Percentiles rank a stretch among this genome's conserved stretches.
Evolutionary conservation across 192 early-diverging fungal genomes (phyloP).

Genomic region (Coemansia sp.): DNA sequence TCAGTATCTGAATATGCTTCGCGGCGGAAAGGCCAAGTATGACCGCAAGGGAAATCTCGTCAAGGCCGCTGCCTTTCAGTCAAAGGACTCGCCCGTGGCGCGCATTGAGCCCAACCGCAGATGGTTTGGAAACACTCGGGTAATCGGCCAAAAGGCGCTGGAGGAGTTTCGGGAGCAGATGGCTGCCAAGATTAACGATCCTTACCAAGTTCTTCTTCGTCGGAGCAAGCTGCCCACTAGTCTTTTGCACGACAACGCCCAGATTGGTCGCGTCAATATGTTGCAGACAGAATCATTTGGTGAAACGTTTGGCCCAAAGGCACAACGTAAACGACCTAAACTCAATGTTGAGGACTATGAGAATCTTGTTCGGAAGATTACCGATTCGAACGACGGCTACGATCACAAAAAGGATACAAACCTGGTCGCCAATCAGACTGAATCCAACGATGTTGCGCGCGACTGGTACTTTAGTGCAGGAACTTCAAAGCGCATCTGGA

Average conservation of each 20-base stretch:
- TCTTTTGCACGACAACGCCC: slow-evolving; percentile 77
- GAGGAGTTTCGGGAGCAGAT: slow-evolving; percentile 91
- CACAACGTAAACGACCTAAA: slow-evolving; percentile 94
- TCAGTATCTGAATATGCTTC: slow-evolving; percentile 90
- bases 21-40: slow-evolving; percentile 79
- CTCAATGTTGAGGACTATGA: slow-evolving; percentile 70
- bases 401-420: slow-evolving; percentile 70
- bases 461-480: slow-evolving; percentile 92
- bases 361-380: slow-evolving; percentile 73
- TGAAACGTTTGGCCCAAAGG: slow-evolving; percentile 92
- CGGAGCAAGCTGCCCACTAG: slow-evolving; percentile 97
- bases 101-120: slow-evolving; percentile 92
- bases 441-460: slow-evolving; percentile 71
- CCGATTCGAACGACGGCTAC: slow-evolving; percentile 65
- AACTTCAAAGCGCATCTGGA: slow-evolving; percentile 97
- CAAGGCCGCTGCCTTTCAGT: slow-evolving; percentile 90
- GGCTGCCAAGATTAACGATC: slow-evolving; percentile 82
- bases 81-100: slow-evolving; percentile 68
- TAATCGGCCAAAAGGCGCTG: slow-evolving; percentile 92
- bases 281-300: slow-evolving; percentile 92
- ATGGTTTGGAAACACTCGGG: slow-evolving; percentile 99
- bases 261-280: slow-evolving; percentile 77
- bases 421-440: slow-evolving; percentile 74
- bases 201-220: slow-evolving; percentile 90
- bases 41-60: slow-evolving; percentile 87